These are phyloP conservation scores for Cydonia oblonga DNA, from an alignment of 331 rosid genomes.

Conservation along the genomic window DNA sequence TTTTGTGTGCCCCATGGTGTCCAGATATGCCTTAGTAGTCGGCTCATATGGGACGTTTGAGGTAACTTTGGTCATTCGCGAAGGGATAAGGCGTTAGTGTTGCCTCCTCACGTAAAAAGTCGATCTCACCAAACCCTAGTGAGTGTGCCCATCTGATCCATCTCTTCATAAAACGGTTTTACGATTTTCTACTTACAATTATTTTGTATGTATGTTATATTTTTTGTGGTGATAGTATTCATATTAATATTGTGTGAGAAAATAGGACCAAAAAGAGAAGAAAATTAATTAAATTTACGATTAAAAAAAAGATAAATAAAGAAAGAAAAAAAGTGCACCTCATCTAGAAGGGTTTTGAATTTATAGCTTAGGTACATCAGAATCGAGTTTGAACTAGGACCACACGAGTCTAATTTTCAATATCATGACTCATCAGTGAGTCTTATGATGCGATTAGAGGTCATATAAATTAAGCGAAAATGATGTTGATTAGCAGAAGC, in stretches of 20 bases:
- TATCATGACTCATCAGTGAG: background rate
- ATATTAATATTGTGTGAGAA: background rate
- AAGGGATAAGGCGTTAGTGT: background rate
- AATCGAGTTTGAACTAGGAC: background rate
- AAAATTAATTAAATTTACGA: background rate
- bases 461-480: background rate
- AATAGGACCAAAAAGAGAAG: background rate
- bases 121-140: background rate
- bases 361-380: background rate
- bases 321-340: background rate
- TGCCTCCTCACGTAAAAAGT: background rate
- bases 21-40: background rate
- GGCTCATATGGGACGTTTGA: background rate
- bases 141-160: background rate
- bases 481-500: background rate
- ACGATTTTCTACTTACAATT: background rate
- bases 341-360: constrained; percentile 1
- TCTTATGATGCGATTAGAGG: background rate
- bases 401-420: background rate
- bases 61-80: background rate
- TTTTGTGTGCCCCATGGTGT: background rate
- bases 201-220: background rate
- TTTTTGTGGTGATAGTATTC: background rate
- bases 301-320: background rate
- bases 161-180: background rate